Evolutionary conservation across 768 basidiomycete species (phyloP).

Genomic region (Leucocoprinus sp.): DNA sequence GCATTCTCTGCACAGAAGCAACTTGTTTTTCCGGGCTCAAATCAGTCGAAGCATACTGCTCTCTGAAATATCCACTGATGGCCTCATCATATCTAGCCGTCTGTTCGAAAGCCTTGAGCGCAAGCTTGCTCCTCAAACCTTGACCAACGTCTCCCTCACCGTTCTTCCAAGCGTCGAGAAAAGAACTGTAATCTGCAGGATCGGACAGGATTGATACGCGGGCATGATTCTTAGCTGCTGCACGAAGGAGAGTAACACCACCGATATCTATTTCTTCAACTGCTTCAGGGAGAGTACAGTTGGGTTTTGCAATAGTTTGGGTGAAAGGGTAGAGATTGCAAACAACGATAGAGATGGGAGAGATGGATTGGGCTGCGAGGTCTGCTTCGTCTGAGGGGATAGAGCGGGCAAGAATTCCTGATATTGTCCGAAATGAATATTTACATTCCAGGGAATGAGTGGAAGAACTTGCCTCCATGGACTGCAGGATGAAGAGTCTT

Average conservation of each 20-base stretch:
- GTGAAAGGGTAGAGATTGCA: slow-evolving; percentile 99
- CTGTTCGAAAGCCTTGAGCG: slow-evolving; percentile 96
- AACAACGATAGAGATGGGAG: slow-evolving; percentile 92
- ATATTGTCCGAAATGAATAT: not conserved
- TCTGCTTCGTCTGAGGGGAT: slow-evolving; percentile 89
- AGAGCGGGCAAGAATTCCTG: slow-evolving; percentile 90
- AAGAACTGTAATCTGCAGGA: slow-evolving; percentile 78
- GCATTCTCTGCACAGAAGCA: slow-evolving; percentile 71
- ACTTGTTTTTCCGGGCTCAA: slow-evolving; percentile 51
- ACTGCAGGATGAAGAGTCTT: slow-evolving; percentile 98
- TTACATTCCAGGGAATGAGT: slow-evolving; percentile 3
- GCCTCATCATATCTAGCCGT: slow-evolving; percentile 93
- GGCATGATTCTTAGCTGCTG: slow-evolving; percentile 96
- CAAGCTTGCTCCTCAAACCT: slow-evolving; percentile 65
- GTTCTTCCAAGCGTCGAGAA: slow-evolving; percentile 70
- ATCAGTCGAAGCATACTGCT: slow-evolving; percentile 87
- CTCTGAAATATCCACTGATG: slow-evolving; percentile 93
- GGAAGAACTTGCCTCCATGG: slow-evolving; percentile 67
- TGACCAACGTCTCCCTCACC: slow-evolving; percentile 64
- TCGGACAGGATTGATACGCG: slow-evolving; percentile 87
- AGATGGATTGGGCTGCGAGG: slow-evolving; percentile 73
- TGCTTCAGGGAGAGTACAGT: slow-evolving; percentile 84
- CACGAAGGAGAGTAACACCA: slow-evolving; percentile 93
- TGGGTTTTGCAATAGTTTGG: slow-evolving; percentile 79
- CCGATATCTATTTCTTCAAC: slow-evolving; percentile 99